Base-by-base conservation (phyloP, 257 asterid species). In the Gentiana macrophylla region DNA sequence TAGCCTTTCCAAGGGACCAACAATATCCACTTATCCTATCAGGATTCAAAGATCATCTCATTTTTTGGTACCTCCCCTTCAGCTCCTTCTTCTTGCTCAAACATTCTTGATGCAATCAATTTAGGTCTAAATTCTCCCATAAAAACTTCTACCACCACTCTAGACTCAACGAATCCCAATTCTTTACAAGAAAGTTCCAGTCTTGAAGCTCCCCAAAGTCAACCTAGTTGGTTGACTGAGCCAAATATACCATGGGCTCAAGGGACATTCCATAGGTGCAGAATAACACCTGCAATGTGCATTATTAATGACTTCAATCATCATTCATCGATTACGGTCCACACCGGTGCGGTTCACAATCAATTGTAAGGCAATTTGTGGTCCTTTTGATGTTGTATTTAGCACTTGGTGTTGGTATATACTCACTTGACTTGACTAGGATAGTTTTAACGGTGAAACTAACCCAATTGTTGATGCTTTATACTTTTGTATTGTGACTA, bases 381-480 rank as follows among this genome's bases (percentile, higher is more conserved):
- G 50, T 76, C 47, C 80, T 87, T 12, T 73, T 91, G 85, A 64
- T 91, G 98, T n/a, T n/a, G n/a, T n/a, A n/a, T n/a, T n/a, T n/a
- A n/a, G n/a, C n/a, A n/a, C n/a, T n/a, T n/a, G n/a, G 98, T 33
- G 98, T 86, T 57, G 66, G 69, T 57, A 82, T 91, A 8, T 91
- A 87, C 76, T 73, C 83, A n/a, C n/a, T n/a, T n/a, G n/a, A n/a
- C 11, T 57, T 67, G 5, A 77, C 68, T 56, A 82, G 66, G 79
- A 76, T 81, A 32, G 55, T 76, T 71, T 87, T 91, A 69, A 72
- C 64, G 56, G 94, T 10, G 86, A 84, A 49, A 91, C 98, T 0
- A 86, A 84, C 61, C 87, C 96, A 49, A 80, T 84, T 15, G 96
- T 91, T 38, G 98, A 91, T 79, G 98, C 95, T 63, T 75, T 91